Conservation (phyloP, 139 green algal genomes). For the Ettlia oleoabundans region DNA sequence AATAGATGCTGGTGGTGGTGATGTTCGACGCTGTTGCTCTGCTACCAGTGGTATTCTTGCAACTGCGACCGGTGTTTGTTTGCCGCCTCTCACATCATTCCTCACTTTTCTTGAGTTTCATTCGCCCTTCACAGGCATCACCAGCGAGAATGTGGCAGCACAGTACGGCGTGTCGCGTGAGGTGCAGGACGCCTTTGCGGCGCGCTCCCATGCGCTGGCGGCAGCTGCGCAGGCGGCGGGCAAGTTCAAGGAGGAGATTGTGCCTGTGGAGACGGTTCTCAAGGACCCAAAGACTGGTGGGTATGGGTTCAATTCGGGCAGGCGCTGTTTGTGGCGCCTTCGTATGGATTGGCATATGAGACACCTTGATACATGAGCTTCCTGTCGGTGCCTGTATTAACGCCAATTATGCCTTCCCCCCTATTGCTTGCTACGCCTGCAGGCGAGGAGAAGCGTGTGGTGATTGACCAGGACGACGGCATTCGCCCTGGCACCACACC, state of each 20-base stretch:
- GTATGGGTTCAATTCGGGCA: not conserved
- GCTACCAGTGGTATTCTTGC: too few relatives aligned
- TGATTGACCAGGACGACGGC: conserved; percentile 90
- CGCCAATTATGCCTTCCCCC: not conserved
- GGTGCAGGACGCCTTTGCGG: conserved; percentile 70
- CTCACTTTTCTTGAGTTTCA: not conserved
- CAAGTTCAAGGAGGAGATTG: conserved; percentile 95
- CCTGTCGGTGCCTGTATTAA: too few relatives aligned
- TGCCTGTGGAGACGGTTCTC: conserved; percentile 91
- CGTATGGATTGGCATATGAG: not conserved
- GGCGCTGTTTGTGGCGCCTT: too few relatives aligned
- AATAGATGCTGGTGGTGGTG: too few relatives aligned
- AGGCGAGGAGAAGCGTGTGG: conserved; percentile 74
- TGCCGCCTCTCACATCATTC: too few relatives aligned
- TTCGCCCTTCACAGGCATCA: conserved; percentile 70
- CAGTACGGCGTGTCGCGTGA: conserved; percentile 80
- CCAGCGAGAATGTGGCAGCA: conserved; percentile 97
- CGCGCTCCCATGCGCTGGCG: conserved; percentile 82
- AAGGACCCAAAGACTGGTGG: conserved; percentile 81
- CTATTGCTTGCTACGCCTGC: too few relatives aligned
- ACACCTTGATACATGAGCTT: too few relatives aligned
- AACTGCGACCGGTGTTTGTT: too few relatives aligned
- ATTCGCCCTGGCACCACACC: conserved; percentile 81
- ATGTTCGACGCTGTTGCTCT: too few relatives aligned
- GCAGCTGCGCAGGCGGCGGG: conserved; percentile 80